phyloP scores from a whole-genome alignment of 805 yeast species.

The Saturnispora galanensis region DNA sequence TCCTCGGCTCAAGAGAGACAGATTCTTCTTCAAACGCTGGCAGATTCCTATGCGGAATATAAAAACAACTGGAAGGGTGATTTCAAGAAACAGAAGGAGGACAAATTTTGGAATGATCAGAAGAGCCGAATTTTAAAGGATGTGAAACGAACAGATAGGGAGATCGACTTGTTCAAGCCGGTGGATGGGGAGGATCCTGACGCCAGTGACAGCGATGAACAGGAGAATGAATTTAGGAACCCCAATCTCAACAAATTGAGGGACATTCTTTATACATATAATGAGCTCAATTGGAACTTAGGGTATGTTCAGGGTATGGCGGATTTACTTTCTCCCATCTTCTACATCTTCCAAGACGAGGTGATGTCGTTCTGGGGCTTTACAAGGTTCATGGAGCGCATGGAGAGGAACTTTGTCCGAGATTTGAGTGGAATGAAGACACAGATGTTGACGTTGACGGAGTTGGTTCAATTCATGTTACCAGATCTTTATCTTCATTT shows the following conservation, averaged over 20 bases:
- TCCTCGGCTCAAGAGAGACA: conserved; percentile 61
- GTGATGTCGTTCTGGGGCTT: conserved; percentile 83
- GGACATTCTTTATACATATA: conserved; percentile 76
- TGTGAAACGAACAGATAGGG: conserved; percentile 82
- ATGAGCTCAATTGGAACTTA: conserved; percentile 69
- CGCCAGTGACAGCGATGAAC: conserved; percentile 30
- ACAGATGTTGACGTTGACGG: conserved; percentile 77
- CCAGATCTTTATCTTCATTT: conserved; percentile 78
- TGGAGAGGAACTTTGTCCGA: conserved; percentile 88
- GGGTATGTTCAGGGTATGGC: conserved; percentile 99
- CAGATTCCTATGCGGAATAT: conserved; percentile 39
- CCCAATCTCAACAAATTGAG: conserved; percentile 64
- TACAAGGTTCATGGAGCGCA: conserved; percentile 76
- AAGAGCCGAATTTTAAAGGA: conserved; percentile 86
- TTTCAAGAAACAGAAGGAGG: conserved; percentile 37
- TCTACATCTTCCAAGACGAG: conserved; percentile 58
- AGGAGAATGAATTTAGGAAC: conserved; percentile 57
- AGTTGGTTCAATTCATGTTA: conserved; percentile 79
- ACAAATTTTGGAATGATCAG: conserved; percentile 83
- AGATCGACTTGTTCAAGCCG: conserved; percentile 49
- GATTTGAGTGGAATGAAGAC: conserved; percentile 90
- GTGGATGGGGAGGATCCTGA: conserved; percentile 27
- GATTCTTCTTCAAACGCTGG: conserved; percentile 45
- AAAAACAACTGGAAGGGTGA: conserved; percentile 66
- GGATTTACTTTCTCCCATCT: conserved; percentile 81